Evolutionary conservation across 1,284 basidiomycete species (phyloP).

Genomic region (Exobasidium rhododendri): DNA sequence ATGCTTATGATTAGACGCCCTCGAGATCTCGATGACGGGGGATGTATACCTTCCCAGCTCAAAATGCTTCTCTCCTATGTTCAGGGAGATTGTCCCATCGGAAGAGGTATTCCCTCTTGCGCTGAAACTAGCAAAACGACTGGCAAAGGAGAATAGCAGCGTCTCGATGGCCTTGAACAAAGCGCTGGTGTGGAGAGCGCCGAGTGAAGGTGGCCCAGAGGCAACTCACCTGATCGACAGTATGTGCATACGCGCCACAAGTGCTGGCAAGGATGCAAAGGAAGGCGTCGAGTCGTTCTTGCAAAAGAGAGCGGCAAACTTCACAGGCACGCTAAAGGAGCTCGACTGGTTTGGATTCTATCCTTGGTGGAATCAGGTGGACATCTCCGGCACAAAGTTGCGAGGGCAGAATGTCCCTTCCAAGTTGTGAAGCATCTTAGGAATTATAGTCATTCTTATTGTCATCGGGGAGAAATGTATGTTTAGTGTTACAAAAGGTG

Average conservation of each 20-base stretch:
- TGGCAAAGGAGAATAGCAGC: constrained; percentile 28
- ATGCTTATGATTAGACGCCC: constrained; percentile 23
- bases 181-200: constrained; percentile 30
- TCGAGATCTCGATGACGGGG: constrained; percentile 38
- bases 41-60: constrained; percentile 27
- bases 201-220: constrained; percentile 26
- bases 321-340: constrained; percentile 28
- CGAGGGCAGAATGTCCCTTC: too few relatives aligned
- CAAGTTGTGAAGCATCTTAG: constrained; percentile 13
- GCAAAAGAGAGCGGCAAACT: constrained; percentile 30
- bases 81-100: constrained; percentile 20
- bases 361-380: constrained; percentile 42
- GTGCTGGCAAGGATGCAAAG: constrained; percentile 23
- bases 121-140: constrained; percentile 27
- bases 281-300: constrained; percentile 40
- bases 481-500: background rate
- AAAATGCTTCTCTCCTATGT: constrained; percentile 22
- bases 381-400: constrained; percentile 15
- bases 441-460: too few relatives aligned
- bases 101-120: constrained; percentile 27
- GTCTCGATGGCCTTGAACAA: constrained; percentile 43
- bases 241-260: constrained; percentile 31
- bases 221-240: constrained; percentile 36
- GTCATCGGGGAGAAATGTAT: too few relatives aligned
- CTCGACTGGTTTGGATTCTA: constrained; percentile 35